These are phyloP conservation scores for Hippophae gyantsensis DNA, from an alignment of 306 rosid genomes.

Conservation along the genomic window DNA sequence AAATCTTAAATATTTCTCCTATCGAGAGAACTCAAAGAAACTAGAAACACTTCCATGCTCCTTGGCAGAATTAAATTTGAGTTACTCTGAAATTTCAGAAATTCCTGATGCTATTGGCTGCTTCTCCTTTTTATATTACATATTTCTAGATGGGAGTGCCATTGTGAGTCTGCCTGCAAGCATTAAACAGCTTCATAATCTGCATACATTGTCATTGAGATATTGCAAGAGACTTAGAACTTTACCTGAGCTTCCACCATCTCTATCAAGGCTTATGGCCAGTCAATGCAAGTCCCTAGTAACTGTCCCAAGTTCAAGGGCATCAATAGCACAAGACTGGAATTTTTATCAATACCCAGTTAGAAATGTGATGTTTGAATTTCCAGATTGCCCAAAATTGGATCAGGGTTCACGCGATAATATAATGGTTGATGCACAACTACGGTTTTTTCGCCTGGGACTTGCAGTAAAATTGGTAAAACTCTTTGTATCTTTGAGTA, in stretches of 20 bases:
- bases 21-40: no score
- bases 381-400: not conserved
- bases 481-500: not conserved
- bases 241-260: not conserved
- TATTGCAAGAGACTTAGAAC: not conserved
- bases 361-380: not conserved
- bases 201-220: no score
- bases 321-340: not conserved
- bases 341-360: not conserved
- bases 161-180: no score
- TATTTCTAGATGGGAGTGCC: no score
- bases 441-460: not conserved
- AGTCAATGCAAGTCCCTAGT: not conserved
- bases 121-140: no score
- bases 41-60: no score
- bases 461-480: not conserved
- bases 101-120: no score
- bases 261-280: not conserved
- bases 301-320: not conserved
- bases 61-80: no score
- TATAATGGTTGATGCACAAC: conserved; percentile 3
- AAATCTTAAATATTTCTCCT: no score
- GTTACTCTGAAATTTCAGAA: no score
- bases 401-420: not conserved
- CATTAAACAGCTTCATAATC: no score